Evolutionary conservation across 257 asterid species (phyloP), one percentile per base, ranked within the genome.

Genomic region (Echites panduratus): DNA sequence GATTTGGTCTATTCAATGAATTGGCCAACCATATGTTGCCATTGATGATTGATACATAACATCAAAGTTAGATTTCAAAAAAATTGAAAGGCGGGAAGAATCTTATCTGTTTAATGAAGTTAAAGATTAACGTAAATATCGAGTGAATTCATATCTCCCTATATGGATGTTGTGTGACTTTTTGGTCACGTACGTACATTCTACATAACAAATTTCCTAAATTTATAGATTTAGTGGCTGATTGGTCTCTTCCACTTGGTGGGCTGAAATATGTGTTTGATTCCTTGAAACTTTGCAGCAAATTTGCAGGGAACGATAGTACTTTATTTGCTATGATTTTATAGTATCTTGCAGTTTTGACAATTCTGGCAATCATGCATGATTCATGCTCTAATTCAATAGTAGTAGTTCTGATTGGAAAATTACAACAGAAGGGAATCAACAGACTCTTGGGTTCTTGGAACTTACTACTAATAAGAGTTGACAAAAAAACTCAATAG

Each of bases 261-360:
- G 66, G 70, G 61, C 74, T 68, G 83, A 78, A 73, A 75, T 64
- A 69, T 57, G 82, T 70, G 78, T 67, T 76, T 64, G 79, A 76
- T 74, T 67, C 9, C 78, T 75, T 78, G 72, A 68, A 75, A 75
- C 66, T 73, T 59, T 81, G 77, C 86, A 76, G 76, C 64, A 72
- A 58, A 50, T 70, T 77, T 85, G 74, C 63, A 38, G 16, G 26
- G 16, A 49, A 0, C 13, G 7, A 52, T 52, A 20, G 29, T 59
- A 4, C 66, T 17, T 20, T 16, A 4, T 50, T 50, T 6, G 24
- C 9, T 62, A 1, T 19, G 9, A 29, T 62, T 10, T 32, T 62
- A 10, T 59, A 67, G 45, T 56, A 64, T 58, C 57, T 44, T 17
- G 69, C 41, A 67, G 63, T 68, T 68, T 20, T 68, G 74, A 68